phyloP scores from a whole-genome alignment of 1,139 yeast species.

The Yamadazyma mexicana region DNA sequence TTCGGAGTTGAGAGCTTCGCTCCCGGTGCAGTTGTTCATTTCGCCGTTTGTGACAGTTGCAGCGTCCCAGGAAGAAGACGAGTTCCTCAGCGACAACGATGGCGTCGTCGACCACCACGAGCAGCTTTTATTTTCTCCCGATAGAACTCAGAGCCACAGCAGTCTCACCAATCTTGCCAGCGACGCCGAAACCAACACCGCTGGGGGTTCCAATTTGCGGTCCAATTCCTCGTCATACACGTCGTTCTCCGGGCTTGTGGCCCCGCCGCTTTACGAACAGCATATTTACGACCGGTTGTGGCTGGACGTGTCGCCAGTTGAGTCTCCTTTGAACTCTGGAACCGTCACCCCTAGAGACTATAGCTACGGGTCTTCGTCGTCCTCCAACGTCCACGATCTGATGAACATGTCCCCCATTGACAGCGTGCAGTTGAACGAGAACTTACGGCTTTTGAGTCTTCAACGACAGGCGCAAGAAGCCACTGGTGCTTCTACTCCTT shows the following conservation, averaged over 20 bases:
- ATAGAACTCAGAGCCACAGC: constrained; percentile 26
- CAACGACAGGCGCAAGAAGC: constrained; percentile 46
- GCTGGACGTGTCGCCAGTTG: constrained; percentile 64
- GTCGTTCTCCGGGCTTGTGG: constrained; percentile 53
- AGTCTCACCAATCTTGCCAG: constrained; percentile 23
- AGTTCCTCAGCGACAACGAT: neutral
- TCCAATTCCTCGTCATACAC: constrained; percentile 32
- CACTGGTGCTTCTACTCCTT: constrained; percentile 5
- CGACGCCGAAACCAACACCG: constrained; percentile 12
- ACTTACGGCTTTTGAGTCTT: constrained; percentile 51
- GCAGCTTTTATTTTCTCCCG: constrained; percentile 34
- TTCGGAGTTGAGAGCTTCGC: constrained; percentile 73
- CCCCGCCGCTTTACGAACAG: constrained; percentile 87
- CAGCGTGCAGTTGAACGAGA: constrained; percentile 48
- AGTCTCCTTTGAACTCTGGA: constrained; percentile 58
- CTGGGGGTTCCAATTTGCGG: constrained; percentile 13
- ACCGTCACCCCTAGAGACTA: constrained; percentile 44
- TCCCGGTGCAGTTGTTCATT: constrained; percentile 67
- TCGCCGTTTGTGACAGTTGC: constrained; percentile 80
- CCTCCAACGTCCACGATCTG: constrained; percentile 26
- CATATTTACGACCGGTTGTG: constrained; percentile 86
- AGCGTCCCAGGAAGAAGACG: constrained; percentile 38
- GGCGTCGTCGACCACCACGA: constrained; percentile 19
- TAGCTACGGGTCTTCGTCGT: neutral
- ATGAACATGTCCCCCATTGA: constrained; percentile 46